Conservation (phyloP, 208 protist genomes). For the Trypanosoma platydactyli region DNA sequence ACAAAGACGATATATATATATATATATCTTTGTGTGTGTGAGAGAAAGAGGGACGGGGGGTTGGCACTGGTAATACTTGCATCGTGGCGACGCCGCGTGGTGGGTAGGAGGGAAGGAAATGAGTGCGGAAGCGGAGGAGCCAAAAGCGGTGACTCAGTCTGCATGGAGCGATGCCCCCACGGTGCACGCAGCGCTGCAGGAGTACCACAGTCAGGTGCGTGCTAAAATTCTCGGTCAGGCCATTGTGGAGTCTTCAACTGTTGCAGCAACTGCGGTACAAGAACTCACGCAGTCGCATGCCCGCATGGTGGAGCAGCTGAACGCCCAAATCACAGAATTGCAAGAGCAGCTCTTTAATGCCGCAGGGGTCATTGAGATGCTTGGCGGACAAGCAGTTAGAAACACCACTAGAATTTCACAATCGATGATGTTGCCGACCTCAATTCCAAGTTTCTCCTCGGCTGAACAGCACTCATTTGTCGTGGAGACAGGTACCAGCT, state of each 20-base stretch:
- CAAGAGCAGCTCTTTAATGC: slow-evolving; percentile 33
- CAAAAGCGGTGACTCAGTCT: neutral
- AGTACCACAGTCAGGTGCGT: slow-evolving; percentile 29
- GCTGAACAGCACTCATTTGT: slow-evolving; percentile 5
- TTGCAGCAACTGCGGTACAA: slow-evolving; percentile 26
- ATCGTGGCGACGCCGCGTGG: neutral
- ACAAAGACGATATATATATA: neutral
- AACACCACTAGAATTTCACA: neutral
- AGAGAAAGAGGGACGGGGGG: no score
- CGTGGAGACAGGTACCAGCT: neutral
- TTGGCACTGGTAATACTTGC: neutral
- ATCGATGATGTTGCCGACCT: neutral
- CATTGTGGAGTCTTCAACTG: slow-evolving; percentile 27
- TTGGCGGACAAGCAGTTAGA: slow-evolving; percentile 11
- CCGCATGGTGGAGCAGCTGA: slow-evolving; percentile 23
- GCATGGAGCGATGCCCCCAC: neutral
- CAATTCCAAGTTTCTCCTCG: neutral
- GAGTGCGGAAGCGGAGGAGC: slow-evolving; percentile 6
- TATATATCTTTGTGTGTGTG: neutral
- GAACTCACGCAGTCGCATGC: slow-evolving; percentile 29
- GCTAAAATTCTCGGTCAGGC: slow-evolving; percentile 20
- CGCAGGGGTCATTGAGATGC: slow-evolving; percentile 29
- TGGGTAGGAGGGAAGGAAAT: neutral
- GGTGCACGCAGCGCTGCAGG: slow-evolving; percentile 8
- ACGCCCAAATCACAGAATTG: slow-evolving; percentile 30